Base-by-base conservation (phyloP, 371 early-diverging fungal species). In the Circinella minor region DNA sequence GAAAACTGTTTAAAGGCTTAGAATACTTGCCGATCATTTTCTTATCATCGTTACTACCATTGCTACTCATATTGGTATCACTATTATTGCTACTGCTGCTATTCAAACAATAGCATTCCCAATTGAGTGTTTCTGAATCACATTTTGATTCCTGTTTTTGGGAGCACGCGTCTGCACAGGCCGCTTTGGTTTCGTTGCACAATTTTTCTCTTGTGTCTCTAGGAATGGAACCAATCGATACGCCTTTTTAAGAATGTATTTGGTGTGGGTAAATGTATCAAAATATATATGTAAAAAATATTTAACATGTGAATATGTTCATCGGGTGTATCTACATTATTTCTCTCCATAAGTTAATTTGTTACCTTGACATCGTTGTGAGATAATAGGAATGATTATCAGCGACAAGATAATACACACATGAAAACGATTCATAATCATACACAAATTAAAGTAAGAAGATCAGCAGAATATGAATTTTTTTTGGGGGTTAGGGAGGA, bases 141-240 rank as follows among this genome's bases (percentile, higher is more conserved):
- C 66, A 66, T 36, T 34, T 18, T 1, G 57, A 57, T 34, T 11
- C 57, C 11, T 43, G 43, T 43, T 43, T 43, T 43, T 43, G 57
- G 57, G 18, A n/a, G 20, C 64, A 64, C 51, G 65, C 65, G n/a
- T 46, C 47, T 65, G 36, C 49, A 37, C 65, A 65, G 37, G 55
- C 49, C 36, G 20, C 51, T 17, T 51, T 51, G 6, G 65, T 65
- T 17, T 49, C 65, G 65, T 38, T 65, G 54, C 65, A 65, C 49
- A 65, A 20, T 18, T 36, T 20, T 54, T 34, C 49, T 14, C 65
- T 48, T 36, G 51, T 36, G 17, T 34, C 13, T 36, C 18, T 34
- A n/a, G 65, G 17, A 27, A 65, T 54, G 6, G 36, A 18, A n/a
- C 54, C 54, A 4, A 54, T 38, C 4, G 65, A 65, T 6, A 36